phyloP scores from a whole-genome alignment of 139 green algal species.

The Coccomyxa sp. region DNA sequence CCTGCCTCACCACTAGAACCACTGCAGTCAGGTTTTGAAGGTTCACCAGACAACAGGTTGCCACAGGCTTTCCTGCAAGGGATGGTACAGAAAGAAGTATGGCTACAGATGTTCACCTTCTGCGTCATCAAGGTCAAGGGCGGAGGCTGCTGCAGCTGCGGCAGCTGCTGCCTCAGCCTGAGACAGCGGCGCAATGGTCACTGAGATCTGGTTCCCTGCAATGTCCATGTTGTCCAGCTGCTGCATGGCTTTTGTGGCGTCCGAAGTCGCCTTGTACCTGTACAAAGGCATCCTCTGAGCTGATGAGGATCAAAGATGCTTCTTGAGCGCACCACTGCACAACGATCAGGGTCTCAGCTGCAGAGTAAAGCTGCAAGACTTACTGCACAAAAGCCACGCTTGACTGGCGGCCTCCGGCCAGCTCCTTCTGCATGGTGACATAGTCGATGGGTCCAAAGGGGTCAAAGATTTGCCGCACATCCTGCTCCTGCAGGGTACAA shows the following conservation, averaged over 20 bases:
- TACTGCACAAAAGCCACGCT: conserved; percentile 67
- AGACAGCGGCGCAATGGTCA: conserved; percentile 24
- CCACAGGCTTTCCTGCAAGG: too few relatives aligned
- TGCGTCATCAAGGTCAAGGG: conserved; percentile 24
- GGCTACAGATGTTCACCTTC: conserved; percentile 41
- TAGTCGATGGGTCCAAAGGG: conserved; percentile 80
- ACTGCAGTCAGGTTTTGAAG: too few relatives aligned
- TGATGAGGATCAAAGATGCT: neutral
- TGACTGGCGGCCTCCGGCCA: conserved; percentile 42
- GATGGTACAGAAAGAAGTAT: too few relatives aligned
- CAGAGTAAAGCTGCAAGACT: neutral
- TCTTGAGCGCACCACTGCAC: too few relatives aligned
- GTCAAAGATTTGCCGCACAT: conserved; percentile 78
- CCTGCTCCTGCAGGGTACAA: conserved; percentile 43
- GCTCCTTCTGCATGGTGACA: conserved; percentile 60
- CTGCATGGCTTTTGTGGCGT: conserved; percentile 60
- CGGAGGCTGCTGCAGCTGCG: conserved; percentile 3
- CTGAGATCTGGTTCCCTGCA: conserved; percentile 43
- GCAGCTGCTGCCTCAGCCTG: neutral
- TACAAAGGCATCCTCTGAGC: neutral
- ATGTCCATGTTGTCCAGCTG: conserved; percentile 67
- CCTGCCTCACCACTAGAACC: too few relatives aligned
- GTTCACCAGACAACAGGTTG: too few relatives aligned
- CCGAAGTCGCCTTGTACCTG: conserved; percentile 19
- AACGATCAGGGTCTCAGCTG: neutral